These are phyloP conservation scores for Pisolithus orientalis DNA, from an alignment of 768 basidiomycete genomes.

Conservation along the genomic window DNA sequence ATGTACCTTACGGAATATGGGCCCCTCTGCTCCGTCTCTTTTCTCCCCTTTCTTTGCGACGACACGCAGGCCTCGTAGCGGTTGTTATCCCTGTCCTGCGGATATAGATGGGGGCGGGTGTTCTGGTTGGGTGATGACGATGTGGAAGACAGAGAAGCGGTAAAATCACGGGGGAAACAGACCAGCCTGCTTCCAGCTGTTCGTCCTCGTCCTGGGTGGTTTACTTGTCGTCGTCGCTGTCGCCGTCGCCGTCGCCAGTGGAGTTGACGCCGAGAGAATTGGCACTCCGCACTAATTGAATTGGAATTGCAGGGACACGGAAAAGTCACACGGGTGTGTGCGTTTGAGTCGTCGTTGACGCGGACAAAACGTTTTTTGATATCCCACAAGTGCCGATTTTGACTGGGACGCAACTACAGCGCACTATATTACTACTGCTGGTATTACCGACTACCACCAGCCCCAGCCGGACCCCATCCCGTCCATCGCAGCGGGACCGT, in stretches of 20 bases:
- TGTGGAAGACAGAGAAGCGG: no score
- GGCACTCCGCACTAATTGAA: conserved; percentile 6
- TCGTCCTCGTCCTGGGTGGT: neutral
- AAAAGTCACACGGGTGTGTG: conserved; percentile 22
- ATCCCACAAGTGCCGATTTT: conserved; percentile 26
- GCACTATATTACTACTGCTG: conserved; percentile 18
- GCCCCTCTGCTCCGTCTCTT: no score
- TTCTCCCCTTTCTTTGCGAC: no score
- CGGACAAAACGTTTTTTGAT: conserved; percentile 26
- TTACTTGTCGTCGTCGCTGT: no score
- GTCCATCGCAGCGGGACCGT: neutral
- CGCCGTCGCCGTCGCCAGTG: neutral
- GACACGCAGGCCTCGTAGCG: no score
- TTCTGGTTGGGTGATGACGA: no score
- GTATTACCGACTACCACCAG: conserved; percentile 4
- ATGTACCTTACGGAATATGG: no score
- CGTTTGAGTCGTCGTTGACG: conserved; percentile 5
- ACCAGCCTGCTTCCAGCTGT: no score
- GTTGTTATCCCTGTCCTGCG: no score
- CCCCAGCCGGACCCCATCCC: neutral
- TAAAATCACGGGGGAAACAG: no score
- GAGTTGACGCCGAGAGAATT: neutral
- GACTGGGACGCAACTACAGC: conserved; percentile 13
- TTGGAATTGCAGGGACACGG: neutral
- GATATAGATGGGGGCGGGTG: no score